Conservation (phyloP, 2,329 filamentous ascomycete genomes). For the Aspergillus quadrilineatus region DNA sequence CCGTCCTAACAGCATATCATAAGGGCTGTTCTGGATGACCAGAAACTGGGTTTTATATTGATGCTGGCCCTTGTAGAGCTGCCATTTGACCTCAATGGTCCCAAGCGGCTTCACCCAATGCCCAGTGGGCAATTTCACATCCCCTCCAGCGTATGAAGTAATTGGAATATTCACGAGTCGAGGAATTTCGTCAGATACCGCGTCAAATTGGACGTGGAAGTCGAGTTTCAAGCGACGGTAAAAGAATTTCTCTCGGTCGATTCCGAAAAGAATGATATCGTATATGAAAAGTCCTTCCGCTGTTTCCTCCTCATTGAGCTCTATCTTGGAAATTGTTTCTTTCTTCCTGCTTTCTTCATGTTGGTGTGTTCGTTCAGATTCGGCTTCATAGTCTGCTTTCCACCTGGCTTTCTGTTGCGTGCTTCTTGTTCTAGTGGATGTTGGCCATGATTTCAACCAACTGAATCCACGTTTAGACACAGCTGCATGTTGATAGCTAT, state of each 20-base stretch:
- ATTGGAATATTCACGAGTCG: background rate
- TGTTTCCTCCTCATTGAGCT: background rate
- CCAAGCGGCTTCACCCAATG: background rate
- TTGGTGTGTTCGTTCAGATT: background rate
- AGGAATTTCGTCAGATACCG: background rate
- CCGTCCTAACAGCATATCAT: constrained; percentile 1
- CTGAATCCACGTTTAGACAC: background rate
- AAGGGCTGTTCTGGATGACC: background rate
- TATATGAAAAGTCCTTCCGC: background rate
- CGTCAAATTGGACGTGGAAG: background rate
- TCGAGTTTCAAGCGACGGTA: background rate
- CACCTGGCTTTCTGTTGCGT: background rate
- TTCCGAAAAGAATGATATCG: background rate
- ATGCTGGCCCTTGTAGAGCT: background rate
- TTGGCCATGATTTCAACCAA: background rate
- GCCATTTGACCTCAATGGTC: background rate
- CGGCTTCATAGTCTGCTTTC: background rate
- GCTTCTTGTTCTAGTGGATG: background rate
- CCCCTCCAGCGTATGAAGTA: background rate
- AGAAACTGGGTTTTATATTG: background rate
- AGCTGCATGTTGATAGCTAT: background rate
- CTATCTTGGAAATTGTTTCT: background rate
- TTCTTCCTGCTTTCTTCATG: background rate
- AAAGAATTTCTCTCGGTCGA: background rate
- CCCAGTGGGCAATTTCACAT: background rate